Evolutionary conservation across 352 stramenopile species (phyloP).

Genomic region (Phytopythium vexans): DNA sequence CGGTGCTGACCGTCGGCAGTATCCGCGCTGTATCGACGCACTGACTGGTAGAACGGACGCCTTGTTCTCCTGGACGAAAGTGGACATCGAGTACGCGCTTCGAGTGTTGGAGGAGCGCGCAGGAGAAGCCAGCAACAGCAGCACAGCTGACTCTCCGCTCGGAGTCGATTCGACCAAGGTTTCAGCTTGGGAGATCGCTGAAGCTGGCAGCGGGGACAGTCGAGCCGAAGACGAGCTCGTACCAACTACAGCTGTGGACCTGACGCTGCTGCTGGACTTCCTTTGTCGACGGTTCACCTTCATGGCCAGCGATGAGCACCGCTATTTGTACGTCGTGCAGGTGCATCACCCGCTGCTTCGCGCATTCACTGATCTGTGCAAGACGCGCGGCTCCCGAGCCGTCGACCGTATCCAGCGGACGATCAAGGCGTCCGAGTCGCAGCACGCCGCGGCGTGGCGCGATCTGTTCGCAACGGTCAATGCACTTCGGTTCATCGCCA

Average conservation of each 20-base stretch:
- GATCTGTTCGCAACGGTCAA: constrained; percentile 53
- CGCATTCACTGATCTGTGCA: constrained; percentile 25
- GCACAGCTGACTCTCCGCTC: neutral
- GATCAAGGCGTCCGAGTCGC: neutral
- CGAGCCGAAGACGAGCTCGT: constrained; percentile 7
- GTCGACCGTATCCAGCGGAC: constrained; percentile 5
- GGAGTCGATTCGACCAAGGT: neutral
- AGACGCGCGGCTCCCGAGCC: constrained; percentile 17
- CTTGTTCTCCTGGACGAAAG: constrained; percentile 67
- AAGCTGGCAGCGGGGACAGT: neutral
- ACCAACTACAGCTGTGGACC: constrained; percentile 26
- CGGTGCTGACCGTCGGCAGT: constrained; percentile 27
- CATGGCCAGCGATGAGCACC: constrained; percentile 61
- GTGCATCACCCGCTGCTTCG: constrained; percentile 54
- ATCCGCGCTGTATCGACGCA: constrained; percentile 59
- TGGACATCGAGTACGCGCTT: constrained; percentile 53
- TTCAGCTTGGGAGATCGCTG: neutral
- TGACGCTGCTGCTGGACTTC: constrained; percentile 60
- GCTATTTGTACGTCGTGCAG: constrained; percentile 77
- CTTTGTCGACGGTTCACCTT: constrained; percentile 58
- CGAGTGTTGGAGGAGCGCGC: constrained; percentile 23
- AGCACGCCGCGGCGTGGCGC: constrained; percentile 8
- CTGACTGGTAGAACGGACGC: constrained; percentile 45
- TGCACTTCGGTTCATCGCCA: constrained; percentile 33
- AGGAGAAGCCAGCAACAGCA: constrained; percentile 3